Evolutionary conservation across 1,139 yeast species (phyloP), one percentile per base, ranked within the genome.

Genomic region (Blastobotrys proliferans): DNA sequence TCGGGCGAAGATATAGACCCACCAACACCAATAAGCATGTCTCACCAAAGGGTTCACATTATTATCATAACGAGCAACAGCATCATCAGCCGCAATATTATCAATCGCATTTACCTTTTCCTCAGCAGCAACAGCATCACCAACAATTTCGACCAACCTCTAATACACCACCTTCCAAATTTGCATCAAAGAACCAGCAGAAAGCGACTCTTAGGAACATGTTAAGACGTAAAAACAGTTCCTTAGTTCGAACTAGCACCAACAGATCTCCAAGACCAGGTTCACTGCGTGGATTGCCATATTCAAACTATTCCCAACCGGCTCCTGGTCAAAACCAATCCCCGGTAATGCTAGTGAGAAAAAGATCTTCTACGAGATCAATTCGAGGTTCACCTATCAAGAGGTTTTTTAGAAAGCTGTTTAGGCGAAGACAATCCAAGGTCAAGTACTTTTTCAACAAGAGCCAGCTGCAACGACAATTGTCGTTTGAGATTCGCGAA

Each of bases 311-410:
- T 26, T 11, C 37, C 3, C 18, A 24, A 22, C 26, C 28, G 22
- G 13, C 21, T 13, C 14, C 24, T 2, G 29, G 31, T 19, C 11
- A 16, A 16, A 21, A 35, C 28, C 31, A 32, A 13, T 38, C 47
- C 13, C 52, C 54, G 6, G 53, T 51, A 19, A 47, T 54, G 48
- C 49, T 55, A 18, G 55, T 54, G 21, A 43, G 62, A 21, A 49
- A 49, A 35, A 43, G 51, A 25, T 48, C 60, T 6, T 38, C 44
- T 10, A 41, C 50, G n/a, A 36, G 55, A 11, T 40, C 51, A 25
- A 28, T 43, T 16, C 43, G 53, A 11, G 34, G 34, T 4, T 47
- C 56, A 3, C 56, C 56, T 2, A 40, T 57, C 6, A 48, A 54
- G 2, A 43, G 52, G 14, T 47, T 54, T 20, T 51, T 55, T 32